Percentiles rank a stretch among this genome's conserved stretches.
Evolutionary conservation across 2,329 filamentous ascomycete species (phyloP).

Genomic region (Penicillium sp.): DNA sequence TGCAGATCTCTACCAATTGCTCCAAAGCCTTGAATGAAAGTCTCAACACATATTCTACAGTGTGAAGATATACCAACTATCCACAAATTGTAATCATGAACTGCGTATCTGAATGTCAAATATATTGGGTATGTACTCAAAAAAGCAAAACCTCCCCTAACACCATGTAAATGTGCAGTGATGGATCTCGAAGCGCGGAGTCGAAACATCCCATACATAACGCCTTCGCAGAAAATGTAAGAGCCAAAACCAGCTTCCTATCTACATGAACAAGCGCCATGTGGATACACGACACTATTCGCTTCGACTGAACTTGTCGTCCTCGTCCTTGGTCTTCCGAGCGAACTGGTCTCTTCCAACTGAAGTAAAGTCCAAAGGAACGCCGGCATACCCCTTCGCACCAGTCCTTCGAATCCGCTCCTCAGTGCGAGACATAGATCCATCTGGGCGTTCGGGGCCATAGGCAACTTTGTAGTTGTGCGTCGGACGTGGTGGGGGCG

Average conservation of each 20-base stretch:
- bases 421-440: constrained; percentile 43
- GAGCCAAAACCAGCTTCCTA: not conserved
- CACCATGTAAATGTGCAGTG: constrained; percentile 12
- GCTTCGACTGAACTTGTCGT: constrained; percentile 1
- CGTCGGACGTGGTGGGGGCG: constrained; percentile 26
- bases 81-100: not conserved
- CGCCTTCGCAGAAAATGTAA: constrained; percentile 6
- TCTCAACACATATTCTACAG: not conserved
- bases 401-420: constrained; percentile 42
- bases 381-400: constrained; percentile 42
- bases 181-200: not conserved
- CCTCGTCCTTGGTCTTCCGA: not conserved
- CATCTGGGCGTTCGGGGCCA: constrained; percentile 36
- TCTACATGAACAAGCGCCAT: not conserved
- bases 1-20: not conserved
- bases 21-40: not conserved
- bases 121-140: constrained; percentile 9
- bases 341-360: constrained; percentile 10
- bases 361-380: constrained; percentile 33
- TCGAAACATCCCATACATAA: not conserved
- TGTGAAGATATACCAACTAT: not conserved
- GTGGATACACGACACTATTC: not conserved
- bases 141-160: constrained; percentile 1
- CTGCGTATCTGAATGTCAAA: not conserved
- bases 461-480: constrained; percentile 42